phyloP scores from a whole-genome alignment of 192 early-diverging fungal species.

The Coemansia sp. region DNA sequence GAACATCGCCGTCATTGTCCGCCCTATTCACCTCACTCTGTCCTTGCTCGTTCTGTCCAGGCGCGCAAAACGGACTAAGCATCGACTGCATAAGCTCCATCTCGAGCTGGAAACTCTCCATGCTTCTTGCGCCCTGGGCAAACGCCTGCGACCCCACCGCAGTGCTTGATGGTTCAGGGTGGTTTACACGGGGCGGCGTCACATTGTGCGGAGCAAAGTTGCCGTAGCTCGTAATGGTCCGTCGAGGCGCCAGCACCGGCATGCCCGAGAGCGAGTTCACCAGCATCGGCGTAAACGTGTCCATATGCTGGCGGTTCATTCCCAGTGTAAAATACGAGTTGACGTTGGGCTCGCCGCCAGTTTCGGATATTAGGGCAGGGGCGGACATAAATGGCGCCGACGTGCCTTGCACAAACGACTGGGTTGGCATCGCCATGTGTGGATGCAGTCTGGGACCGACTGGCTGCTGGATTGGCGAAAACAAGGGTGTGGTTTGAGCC shows the following conservation, averaged over 20 bases:
- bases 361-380: slow-evolving; percentile 40
- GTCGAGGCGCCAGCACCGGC: neutral
- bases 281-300: slow-evolving; percentile 10
- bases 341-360: slow-evolving; percentile 37
- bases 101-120: slow-evolving; percentile 21
- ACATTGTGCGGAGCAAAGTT: neutral
- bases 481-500: slow-evolving; percentile 6
- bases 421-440: neutral
- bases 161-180: neutral
- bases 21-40: neutral
- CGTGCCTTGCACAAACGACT: neutral
- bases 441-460: neutral
- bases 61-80: slow-evolving; percentile 31
- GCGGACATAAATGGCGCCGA: slow-evolving; percentile 44
- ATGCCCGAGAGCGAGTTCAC: neutral
- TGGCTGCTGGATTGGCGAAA: slow-evolving; percentile 5
- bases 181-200: neutral
- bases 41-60: slow-evolving; percentile 4
- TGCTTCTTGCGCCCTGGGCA: neutral
- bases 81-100: slow-evolving; percentile 50
- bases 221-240: neutral
- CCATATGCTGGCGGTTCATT: slow-evolving; percentile 3
- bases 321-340: slow-evolving; percentile 46
- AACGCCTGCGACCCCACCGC: neutral
- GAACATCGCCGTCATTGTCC: slow-evolving; percentile 17